Evolutionary conservation across 306 rosid genomes (phyloP).

Genomic region (Dryas alaskensis): DNA sequence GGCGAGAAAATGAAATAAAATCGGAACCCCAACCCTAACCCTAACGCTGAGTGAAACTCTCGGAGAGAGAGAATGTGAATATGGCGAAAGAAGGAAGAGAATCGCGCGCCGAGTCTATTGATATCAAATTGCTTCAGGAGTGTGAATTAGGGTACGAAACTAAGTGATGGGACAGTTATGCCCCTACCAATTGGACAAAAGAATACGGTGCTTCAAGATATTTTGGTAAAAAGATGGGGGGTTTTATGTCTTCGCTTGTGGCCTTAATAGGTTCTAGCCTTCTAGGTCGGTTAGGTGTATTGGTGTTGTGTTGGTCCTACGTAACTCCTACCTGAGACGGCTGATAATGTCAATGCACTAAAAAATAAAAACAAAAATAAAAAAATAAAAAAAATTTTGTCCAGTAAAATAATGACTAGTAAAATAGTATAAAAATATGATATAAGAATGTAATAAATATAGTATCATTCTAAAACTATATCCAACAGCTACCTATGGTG

Average conservation of each 20-base stretch:
- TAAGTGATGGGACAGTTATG: neutral
- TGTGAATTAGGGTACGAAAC: conserved; percentile 26
- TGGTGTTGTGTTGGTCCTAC: no score
- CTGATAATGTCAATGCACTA: no score
- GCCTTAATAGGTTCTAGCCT: no score
- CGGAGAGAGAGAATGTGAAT: no score
- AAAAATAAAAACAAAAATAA: no score
- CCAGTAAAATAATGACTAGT: no score
- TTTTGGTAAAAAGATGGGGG: neutral
- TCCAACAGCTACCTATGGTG: no score
- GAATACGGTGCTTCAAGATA: neutral
- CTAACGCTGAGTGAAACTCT: neutral
- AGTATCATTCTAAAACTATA: no score
- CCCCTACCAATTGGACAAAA: neutral
- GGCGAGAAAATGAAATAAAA: neutral
- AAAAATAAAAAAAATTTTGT: no score
- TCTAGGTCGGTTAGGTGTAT: neutral
- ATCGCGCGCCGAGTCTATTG: neutral
- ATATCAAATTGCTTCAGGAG: neutral
- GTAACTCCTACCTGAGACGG: no score
- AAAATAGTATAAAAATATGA: no score
- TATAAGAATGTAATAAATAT: no score
- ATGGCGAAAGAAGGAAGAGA: neutral
- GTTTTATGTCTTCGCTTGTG: neutral
- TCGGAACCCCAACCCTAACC: conserved; percentile 18